Evolutionary conservation across 306 rosid genomes (phyloP).

Genomic region (Cyamopsis tetragonoloba): DNA sequence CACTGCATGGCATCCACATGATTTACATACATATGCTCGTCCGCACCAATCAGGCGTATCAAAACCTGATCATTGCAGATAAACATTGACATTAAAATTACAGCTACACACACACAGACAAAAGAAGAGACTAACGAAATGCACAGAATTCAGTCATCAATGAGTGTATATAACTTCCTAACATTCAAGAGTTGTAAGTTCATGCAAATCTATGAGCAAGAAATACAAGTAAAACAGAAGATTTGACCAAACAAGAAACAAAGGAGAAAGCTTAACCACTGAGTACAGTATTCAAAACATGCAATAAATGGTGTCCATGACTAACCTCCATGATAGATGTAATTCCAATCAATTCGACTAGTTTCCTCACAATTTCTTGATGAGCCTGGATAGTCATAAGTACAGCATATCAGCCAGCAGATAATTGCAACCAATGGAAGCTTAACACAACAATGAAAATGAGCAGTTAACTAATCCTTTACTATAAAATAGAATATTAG

Average conservation of each 20-base stretch:
- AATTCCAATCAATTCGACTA: conserved; percentile 95
- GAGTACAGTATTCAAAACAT: conserved; percentile 25
- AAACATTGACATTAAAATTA: background rate
- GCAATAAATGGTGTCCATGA: conserved; percentile 27
- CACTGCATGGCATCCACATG: conserved; percentile 81
- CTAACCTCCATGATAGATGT: conserved; percentile 99
- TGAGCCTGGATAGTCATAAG: conserved; percentile 56
- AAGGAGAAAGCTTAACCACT: background rate
- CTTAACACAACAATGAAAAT: background rate
- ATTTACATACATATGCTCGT: conserved; percentile 87
- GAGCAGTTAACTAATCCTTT: conserved; percentile 6
- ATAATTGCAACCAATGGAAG: conserved; percentile 11
- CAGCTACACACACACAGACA: conserved; percentile 5
- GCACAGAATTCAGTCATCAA: background rate
- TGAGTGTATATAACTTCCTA: background rate
- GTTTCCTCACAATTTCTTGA: conserved; percentile 75
- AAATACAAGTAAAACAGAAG: conserved; percentile 3
- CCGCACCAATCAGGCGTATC: conserved; percentile 94
- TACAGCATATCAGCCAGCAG: conserved; percentile 19
- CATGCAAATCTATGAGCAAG: background rate
- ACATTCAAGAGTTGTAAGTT: background rate
- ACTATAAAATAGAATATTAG: background rate
- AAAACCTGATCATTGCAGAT: conserved; percentile 59
- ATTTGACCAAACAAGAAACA: conserved; percentile 20
- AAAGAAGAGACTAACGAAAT: background rate